Evolutionary conservation across 306 rosid genomes (phyloP), one percentile per base, ranked within the genome.

Genomic region (Castanea mollissima): DNA sequence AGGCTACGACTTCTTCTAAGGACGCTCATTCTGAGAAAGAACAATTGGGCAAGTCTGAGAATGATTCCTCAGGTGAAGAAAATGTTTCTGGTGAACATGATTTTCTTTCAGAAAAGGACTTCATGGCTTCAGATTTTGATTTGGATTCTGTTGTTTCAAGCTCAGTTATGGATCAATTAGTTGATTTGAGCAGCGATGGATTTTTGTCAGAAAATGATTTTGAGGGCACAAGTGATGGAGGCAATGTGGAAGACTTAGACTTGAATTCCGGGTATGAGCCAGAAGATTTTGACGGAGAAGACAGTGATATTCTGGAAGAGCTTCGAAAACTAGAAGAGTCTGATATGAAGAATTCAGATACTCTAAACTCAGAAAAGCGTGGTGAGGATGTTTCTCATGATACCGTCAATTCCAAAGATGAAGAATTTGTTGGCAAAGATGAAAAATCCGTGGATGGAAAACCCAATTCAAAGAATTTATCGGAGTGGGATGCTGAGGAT

Each of bases 231-330:
- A 38, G 52, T 75, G 84, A 67, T 59, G 83, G 74, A 31, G 77
- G 56, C 63, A 75, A 38, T 75, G 75, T 5, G 49, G 76, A 79
- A 4, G 86, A 83, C 73, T 69, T 83, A 78, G 82, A 83, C n/a
- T 80, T 88, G 51, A 87, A 84, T 76, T 12, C 70, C 11, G 90
- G 89, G 20, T 85, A 87, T 56, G 92, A 92, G 20, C 81, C 89
- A 9, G 94, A 88, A 80, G 91, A 85, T 83, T 90, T 79, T 32
- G 90, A 79, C 3, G 89, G 81, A 29, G 91, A 90, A 70, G 94
- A 89, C 14, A 87, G 80, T 11, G 87, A 90, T 52, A 58, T 84
- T 71, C 75, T 86, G 80, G 82, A 80, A 55, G 91, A 90, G 69
- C 80, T 86, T 49, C 56, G 75, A 75, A 71, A 79, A 10, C 49